Conservation (phyloP, 805 yeast genomes). For the Ogataea dorogensis region DNA sequence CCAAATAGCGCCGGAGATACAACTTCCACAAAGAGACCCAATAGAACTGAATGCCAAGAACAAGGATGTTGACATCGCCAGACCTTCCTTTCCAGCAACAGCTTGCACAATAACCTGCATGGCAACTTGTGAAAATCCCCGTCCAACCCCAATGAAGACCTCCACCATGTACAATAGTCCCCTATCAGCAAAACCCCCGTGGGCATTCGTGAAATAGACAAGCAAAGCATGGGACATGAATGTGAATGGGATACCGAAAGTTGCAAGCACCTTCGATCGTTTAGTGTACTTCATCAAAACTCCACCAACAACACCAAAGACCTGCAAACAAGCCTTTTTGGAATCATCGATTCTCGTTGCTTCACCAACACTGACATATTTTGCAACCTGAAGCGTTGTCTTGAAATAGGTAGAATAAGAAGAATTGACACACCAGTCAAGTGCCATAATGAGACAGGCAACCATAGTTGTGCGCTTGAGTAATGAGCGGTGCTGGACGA, state of each 20-base stretch:
- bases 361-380: slow-evolving; percentile 7
- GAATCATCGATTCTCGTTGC: slow-evolving; percentile 7
- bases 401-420: slow-evolving; percentile 5
- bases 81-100: slow-evolving; percentile 4
- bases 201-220: slow-evolving; percentile 3
- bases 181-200: background rate
- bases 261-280: slow-evolving; percentile 2
- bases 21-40: slow-evolving; percentile 5
- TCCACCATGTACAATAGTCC: slow-evolving; percentile 5
- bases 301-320: slow-evolving; percentile 5
- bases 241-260: slow-evolving; percentile 2
- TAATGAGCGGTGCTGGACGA: slow-evolving; percentile 2
- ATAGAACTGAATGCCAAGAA: slow-evolving; percentile 5
- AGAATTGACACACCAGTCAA: slow-evolving; percentile 7
- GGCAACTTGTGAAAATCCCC: slow-evolving; percentile 4
- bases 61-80: slow-evolving; percentile 5
- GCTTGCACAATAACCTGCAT: slow-evolving; percentile 8
- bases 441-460: slow-evolving; percentile 3
- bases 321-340: slow-evolving; percentile 6
- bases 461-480: slow-evolving; percentile 1
- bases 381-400: slow-evolving; percentile 4
- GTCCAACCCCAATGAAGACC: slow-evolving; percentile 5
- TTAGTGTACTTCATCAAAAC: slow-evolving; percentile 6
- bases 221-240: slow-evolving; percentile 2
- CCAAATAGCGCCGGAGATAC: slow-evolving; percentile 6